phyloP scores from a whole-genome alignment of 2,329 filamentous ascomycete species.

The Trichoderma koningiopsis region DNA sequence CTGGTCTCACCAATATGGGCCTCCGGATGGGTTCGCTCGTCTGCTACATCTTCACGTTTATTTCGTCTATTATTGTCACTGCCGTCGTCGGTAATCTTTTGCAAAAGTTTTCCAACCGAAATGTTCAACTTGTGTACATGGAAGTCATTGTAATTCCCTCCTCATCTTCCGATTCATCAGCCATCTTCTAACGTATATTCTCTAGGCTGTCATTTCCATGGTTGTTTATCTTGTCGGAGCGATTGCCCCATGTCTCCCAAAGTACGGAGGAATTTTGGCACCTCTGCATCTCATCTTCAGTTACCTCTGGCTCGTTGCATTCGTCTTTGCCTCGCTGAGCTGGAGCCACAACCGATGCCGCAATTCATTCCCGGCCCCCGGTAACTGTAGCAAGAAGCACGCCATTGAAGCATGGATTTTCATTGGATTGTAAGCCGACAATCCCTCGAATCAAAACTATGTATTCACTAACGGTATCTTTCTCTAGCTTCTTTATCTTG shows the following conservation, averaged over 20 bases:
- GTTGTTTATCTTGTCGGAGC: conserved; percentile 29
- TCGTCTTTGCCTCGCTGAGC: conserved; percentile 33
- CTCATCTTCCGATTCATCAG: no score
- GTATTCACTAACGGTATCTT: neutral
- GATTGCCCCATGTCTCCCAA: conserved; percentile 27
- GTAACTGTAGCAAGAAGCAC: conserved; percentile 30
- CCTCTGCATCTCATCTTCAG: conserved; percentile 31
- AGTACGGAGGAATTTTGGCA: conserved; percentile 30
- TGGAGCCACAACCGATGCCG: conserved; percentile 29
- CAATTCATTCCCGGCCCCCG: neutral
- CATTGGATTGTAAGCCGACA: conserved; percentile 32
- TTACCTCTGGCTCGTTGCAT: conserved; percentile 34
- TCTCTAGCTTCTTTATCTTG: conserved; percentile 29
- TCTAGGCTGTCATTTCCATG: conserved; percentile 32
- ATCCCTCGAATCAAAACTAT: neutral
- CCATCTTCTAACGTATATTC: neutral
- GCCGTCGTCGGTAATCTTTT: conserved; percentile 11
- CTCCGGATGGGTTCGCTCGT: neutral
- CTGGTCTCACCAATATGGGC: neutral
- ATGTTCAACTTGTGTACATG: conserved; percentile 31
- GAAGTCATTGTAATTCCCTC: conserved; percentile 31
- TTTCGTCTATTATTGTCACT: conserved; percentile 15
- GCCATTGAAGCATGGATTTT: conserved; percentile 32
- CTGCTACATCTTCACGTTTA: conserved; percentile 11
- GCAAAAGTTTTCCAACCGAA: conserved; percentile 19